These are phyloP conservation scores for Elongisporangium undulatum DNA, from an alignment of 352 stramenopile species.

Conservation along the genomic window DNA sequence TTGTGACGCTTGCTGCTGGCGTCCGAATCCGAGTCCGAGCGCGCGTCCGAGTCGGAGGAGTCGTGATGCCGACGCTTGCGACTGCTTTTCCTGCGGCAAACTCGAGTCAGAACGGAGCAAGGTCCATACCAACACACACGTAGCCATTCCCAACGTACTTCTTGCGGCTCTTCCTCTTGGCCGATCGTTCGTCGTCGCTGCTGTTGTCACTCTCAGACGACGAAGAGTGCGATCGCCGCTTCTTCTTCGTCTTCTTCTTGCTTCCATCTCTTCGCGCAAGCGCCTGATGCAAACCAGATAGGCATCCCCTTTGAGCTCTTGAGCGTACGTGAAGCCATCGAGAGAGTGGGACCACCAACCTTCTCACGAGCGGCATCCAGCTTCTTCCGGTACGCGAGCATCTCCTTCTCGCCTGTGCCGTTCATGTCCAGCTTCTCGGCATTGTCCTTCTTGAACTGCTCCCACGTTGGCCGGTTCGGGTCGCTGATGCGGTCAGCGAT, in stretches of 20 bases:
- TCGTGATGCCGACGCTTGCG: slow-evolving; percentile 47
- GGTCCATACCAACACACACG: slow-evolving; percentile 14
- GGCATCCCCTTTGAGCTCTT: too few species aligned
- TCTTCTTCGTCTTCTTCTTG: slow-evolving; percentile 85
- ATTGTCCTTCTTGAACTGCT: slow-evolving; percentile 97
- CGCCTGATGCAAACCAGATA: slow-evolving; percentile 20
- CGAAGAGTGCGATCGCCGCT: slow-evolving; percentile 53
- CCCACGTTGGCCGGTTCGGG: slow-evolving; percentile 93
- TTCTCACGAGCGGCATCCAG: slow-evolving; percentile 90
- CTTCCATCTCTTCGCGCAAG: slow-evolving; percentile 52
- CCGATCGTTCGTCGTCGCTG: slow-evolving; percentile 47
- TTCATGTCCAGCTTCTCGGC: slow-evolving; percentile 90
- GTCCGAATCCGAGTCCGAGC: slow-evolving; percentile 20
- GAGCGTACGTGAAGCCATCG: neutral
- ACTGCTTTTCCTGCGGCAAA: slow-evolving; percentile 37
- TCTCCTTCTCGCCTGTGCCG: slow-evolving; percentile 88
- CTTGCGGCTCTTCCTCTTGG: slow-evolving; percentile 65
- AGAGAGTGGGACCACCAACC: slow-evolving; percentile 19
- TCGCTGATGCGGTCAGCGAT: slow-evolving; percentile 93
- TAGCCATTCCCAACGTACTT: slow-evolving; percentile 28
- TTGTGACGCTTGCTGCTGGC: slow-evolving; percentile 17
- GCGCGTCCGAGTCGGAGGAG: slow-evolving; percentile 40
- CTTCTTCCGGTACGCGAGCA: slow-evolving; percentile 92
- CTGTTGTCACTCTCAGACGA: slow-evolving; percentile 38
- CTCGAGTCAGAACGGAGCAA: too few species aligned